Evolutionary conservation across 1,139 yeast genomes (phyloP), one percentile per base, ranked within the genome.

Genomic region (Suhomyces terraborum): DNA sequence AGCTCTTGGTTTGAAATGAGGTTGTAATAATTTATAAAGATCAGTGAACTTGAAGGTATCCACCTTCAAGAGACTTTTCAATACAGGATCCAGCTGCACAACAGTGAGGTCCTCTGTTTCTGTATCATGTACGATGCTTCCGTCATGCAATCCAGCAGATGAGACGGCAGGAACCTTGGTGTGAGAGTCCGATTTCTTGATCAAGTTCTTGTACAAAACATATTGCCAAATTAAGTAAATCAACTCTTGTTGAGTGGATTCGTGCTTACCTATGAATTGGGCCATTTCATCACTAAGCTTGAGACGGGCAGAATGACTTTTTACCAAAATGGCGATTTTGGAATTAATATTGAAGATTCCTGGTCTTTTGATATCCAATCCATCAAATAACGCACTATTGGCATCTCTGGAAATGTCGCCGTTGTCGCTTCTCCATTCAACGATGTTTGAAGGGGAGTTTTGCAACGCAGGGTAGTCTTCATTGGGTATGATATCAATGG

Each of bases 191-290:
- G 61, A 56, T 42, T 60, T 66, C 54, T 78, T 87, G 49, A 72
- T 75, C 50, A 88, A 69, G 48, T 83, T 80, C 43, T 86, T 86
- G 63, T 79, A 79, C 55, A 86, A 82, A 40, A 87, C 84, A 60
- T 93, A 93, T 62, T 88, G 93, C 91, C 97, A 93, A 39, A 93
- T 69, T 19, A 83, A 80, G 53, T 82, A 88, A 20, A 93, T 80
- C 29, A 94, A 84, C 43, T 88, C 96, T 45, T 93, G 93, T 59
- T 89, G 89, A 5, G 95, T 83, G 32, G 87, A 83, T 59, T 88
- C 95, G 27, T 73, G 69, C 38, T 81, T 75, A 10, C 97, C 97
- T 18, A 88, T 69, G 36, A 93, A 72, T 34, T 77, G 76, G 3
- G 91, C 72, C 63, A 93, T 73, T 25, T 67, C 66, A 23, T 79